Base-by-base conservation (phyloP, 2,329 filamentous ascomycete genomes). In the Ceratocystis smalleyi region DNA sequence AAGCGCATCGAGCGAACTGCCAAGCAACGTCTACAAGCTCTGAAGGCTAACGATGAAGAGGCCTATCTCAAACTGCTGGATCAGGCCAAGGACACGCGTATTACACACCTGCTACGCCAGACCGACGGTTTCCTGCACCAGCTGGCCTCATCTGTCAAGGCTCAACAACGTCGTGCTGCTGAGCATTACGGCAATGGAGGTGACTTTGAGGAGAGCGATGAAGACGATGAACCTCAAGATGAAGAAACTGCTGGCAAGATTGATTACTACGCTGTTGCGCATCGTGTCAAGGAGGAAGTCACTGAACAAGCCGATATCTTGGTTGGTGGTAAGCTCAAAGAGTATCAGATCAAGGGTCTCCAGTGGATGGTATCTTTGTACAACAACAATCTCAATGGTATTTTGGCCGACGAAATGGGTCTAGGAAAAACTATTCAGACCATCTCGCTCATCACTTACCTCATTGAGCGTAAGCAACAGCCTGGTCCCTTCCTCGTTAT, bases 361-460 rank as follows among this genome's bases (percentile, higher is more conserved):
- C 92, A 99, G 75, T 99, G 94, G 94, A 99, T 99, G 94, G 86
- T 99, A 67, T 99, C 94, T 15, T 81, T 99, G 15, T 99, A 97
- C 82, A 99, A 99, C 85, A 99, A 99, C 80, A 99, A 96, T 76
- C 83, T 99, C 69, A 99, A 99, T 74, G 94, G 94, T 82, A 97
- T 99, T 69, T 79, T 99, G 70, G 94, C 94, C 66, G 94, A 99
- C 71, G 94, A 99, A 77, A 99, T 99, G 94, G 94, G 94, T 86
- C 89, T 99, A 69, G 94, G 94, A 75, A 99, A 99, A 78, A 99
- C 94, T 0, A 99, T 99, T 70, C 94, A 99, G 76, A 97, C 94
- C 55, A 99, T 99, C 76, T 95, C 89, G 79, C 78, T 99, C 76
- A 88, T 99, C 71, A 96, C 92, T 2, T 95, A 99, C 73, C 85